Percentiles rank a stretch among this genome's conserved stretches.
phyloP scores from a whole-genome alignment of 164 flowering plant genomes.

The Vitis riparia region DNA sequence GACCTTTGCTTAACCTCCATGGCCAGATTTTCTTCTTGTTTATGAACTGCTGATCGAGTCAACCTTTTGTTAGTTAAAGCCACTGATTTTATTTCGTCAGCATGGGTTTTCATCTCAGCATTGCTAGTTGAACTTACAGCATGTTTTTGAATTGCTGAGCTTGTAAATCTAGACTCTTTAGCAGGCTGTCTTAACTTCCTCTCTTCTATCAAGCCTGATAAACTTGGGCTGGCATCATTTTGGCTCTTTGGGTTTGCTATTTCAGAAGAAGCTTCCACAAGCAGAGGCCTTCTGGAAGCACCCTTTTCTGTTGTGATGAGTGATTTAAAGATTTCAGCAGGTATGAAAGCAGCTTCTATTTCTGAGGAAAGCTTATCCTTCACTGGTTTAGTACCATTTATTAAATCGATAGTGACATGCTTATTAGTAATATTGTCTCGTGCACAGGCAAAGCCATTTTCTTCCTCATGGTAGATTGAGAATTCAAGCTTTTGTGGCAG shows the following conservation, averaged over 20 bases:
- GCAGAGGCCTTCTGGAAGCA: neutral
- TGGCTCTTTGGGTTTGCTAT: neutral
- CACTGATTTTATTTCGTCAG: constrained; percentile 5
- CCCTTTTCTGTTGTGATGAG: neutral
- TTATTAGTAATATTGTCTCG: constrained; percentile 8
- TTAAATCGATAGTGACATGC: neutral
- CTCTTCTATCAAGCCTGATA: neutral
- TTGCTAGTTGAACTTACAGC: constrained; percentile 1
- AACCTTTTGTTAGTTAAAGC: constrained; percentile 3
- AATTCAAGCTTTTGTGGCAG: constrained; percentile 24
- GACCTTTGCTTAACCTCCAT: neutral
- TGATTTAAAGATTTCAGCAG: neutral
- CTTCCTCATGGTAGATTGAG: constrained; percentile 11
- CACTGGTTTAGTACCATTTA: constrained; percentile 9
- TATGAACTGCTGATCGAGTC: constrained; percentile 13
- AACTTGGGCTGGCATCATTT: neutral
- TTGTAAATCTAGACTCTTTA: constrained; percentile 13
- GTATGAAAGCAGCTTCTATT: neutral
- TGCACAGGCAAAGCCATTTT: constrained; percentile 6
- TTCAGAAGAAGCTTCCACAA: constrained; percentile 10
- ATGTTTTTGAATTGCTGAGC: constrained; percentile 10
- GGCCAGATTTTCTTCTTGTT: neutral
- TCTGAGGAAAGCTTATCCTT: neutral
- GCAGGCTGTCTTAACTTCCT: constrained; percentile 5
- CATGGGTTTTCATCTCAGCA: constrained; percentile 2